Base-by-base conservation (phyloP, 2,329 filamentous ascomycete species). In the Xylariaceae sp. region DNA sequence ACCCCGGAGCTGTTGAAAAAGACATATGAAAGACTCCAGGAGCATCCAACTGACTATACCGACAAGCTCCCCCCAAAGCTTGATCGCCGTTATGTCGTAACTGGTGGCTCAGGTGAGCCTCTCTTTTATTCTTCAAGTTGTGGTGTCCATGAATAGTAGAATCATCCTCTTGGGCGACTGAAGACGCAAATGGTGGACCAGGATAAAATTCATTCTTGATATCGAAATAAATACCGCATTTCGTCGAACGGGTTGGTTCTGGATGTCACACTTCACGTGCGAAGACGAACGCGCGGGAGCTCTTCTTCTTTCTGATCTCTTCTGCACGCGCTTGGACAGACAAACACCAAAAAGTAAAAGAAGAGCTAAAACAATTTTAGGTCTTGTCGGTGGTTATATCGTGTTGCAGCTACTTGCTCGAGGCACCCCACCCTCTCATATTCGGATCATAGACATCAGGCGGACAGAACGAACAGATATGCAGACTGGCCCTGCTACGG, bases 311-410 rank as follows among this genome's bases (percentile, higher is more conserved):
- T 36, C 9, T 10, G 33, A 36, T 36, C 33, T 42, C 33, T 31
- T 35, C 19, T 22, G 15, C 14, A 11, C 9, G 15, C 1, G 5
- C 5, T 11, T 6, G 17, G 33, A 36, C 15, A 36, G 33, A 36
- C 15, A 36, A 14, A 15, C 15, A 40, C 18, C 11, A 6, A 11
- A 19, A 18, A 15, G 39, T n/a, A 11, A 18, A 39, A 36, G 40
- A 30, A 45, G 9, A 3, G 18, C 41, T 56, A 43, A 50, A 19
- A 31, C 42, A 5, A 14, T 14, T 19, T n/a, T 30, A 78, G 77
- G 78, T 5, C 71, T 81, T 31, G 75, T 82, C 2, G 80, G 79
- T 3, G 73, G 77, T 31, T 76, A 75, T 61, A 75, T 82, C 32
- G 74, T 79, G 11, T 65, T 75, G 9, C 75, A 80, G 52, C 73